A percentile compares a stretch with the other conserved stretches of the same genome.
phyloP scores from a whole-genome alignment of 441 rosid genomes.

The Arabidopsis lyrata region DNA sequence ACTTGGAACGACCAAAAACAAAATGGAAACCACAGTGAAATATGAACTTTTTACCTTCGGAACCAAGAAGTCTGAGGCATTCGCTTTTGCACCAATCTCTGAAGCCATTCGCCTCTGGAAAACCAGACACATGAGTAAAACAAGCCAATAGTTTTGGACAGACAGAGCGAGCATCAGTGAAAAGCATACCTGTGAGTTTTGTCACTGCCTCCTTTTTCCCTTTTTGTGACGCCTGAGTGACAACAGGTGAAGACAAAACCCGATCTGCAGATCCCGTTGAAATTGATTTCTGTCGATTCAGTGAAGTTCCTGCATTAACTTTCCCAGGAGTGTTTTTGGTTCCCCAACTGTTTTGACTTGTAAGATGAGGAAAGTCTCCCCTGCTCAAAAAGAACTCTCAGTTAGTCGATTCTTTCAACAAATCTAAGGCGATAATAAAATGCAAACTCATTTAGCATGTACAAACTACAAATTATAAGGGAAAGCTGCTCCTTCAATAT shows the following conservation, averaged over 20 bases:
- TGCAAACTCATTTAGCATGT: background rate
- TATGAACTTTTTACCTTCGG: constrained; percentile 63
- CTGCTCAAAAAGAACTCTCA: constrained; percentile 50
- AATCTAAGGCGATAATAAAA: background rate
- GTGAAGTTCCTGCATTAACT: constrained; percentile 59
- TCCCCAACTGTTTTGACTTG: constrained; percentile 78
- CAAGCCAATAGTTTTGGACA: constrained; percentile 8
- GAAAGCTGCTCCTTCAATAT: background rate
- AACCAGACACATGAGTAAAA: constrained; percentile 32
- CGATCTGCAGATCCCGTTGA: constrained; percentile 58
- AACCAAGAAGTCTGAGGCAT: constrained; percentile 86
- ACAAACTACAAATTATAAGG: background rate
- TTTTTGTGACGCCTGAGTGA: constrained; percentile 58
- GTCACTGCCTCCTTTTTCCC: constrained; percentile 66
- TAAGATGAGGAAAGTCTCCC: constrained; percentile 68
- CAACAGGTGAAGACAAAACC: constrained; percentile 63
- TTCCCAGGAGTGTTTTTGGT: constrained; percentile 68
- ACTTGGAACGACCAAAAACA: background rate
- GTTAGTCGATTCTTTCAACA: constrained; percentile 26
- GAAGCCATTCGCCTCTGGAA: constrained; percentile 95
- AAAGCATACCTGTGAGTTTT: constrained; percentile 70
- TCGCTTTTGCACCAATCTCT: constrained; percentile 94
- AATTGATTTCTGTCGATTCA: constrained; percentile 75
- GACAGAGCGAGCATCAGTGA: constrained; percentile 8
- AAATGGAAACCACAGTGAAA: background rate